Evolutionary conservation across 1,284 basidiomycete species (phyloP), one percentile per base, ranked within the genome.

Genomic region (Papiliotrema nemorosa): DNA sequence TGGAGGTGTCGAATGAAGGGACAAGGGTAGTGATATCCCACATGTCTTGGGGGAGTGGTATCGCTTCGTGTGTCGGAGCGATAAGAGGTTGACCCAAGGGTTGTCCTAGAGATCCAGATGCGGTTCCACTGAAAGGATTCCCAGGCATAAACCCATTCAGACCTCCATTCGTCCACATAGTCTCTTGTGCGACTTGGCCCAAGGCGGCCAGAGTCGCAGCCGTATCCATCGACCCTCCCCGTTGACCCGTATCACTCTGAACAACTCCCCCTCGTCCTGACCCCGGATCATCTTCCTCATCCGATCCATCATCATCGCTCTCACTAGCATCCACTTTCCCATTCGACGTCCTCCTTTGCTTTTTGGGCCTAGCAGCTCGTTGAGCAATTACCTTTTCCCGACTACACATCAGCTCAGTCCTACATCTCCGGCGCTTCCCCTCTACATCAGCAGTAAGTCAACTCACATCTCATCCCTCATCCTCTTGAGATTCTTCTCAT

Each of bases 401-500:
- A 21, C 42, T 44, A 18, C 24, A n/a, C 3, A 22, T 40, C 39
- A 40, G 39, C 39, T 40, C 16, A n/a, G n/a, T n/a, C n/a, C n/a
- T n/a, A n/a, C n/a, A n/a, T n/a, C n/a, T n/a, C n/a, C n/a, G n/a
- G n/a, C n/a, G n/a, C 39, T 21, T 6, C 39, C 39, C 39, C 3
- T 3, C 9, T 25, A 20, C 14, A n/a, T 16, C 35, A 16, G n/a
- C 31, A 34, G 9, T 34, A n/a, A 34, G 31, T 34, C 31, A 20
- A 36, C 42, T 44, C 42, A 44, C 42, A 44, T 44, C 27, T 44
- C 27, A 27, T 44, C 25, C 9, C 42, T 33, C 31, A 24, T 24
- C 6, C 22, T 14, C 22, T 45, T 45, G 6, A 35, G 16, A 34
- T 44, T 44, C 10, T 45, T 49, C 13, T 41, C 34, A 16, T 52